A percentile compares a stretch with the other conserved stretches of the same genome.
Conservation (phyloP, 305 asterid species). For the Solanum chacoense region DNA sequence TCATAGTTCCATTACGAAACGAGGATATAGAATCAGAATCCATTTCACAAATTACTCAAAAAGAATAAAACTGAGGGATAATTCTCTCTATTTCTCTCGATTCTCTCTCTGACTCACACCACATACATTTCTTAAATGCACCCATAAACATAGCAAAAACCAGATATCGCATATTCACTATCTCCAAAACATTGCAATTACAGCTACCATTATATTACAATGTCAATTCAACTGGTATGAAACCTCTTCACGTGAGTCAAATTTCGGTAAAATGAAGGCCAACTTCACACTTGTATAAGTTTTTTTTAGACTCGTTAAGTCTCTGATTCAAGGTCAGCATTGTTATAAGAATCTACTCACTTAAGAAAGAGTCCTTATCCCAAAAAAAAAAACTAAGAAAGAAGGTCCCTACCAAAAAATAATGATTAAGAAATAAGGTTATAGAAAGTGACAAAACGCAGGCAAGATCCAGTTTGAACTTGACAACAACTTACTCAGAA, state of each 20-base stretch:
- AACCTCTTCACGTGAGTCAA: not conserved
- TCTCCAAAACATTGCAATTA: not conserved
- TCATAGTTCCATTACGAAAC: not conserved
- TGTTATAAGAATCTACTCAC: not conserved
- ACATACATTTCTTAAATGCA: not conserved
- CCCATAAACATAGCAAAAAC: not conserved
- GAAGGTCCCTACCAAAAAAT: not conserved
- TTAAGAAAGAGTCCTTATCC: not conserved
- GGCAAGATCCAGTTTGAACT: not conserved
- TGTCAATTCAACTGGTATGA: not conserved
- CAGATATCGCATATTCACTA: not conserved
- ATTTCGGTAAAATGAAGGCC: not conserved
- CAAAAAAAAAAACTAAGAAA: not conserved
- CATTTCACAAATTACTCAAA: not conserved
- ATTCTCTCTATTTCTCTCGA: not conserved
- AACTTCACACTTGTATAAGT: not conserved
- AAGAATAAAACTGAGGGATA: not conserved
- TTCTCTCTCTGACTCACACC: not conserved
- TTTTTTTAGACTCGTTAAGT: not conserved
- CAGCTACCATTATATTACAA: not conserved
- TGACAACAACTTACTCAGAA: not conserved
- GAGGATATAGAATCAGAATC: not conserved
- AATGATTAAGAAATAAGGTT: not conserved
- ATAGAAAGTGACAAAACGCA: not conserved
- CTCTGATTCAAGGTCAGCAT: not conserved